Evolutionary conservation across 805 yeast genomes (phyloP), one percentile per base, ranked within the genome.

Genomic region (Candida parachauliodes): DNA sequence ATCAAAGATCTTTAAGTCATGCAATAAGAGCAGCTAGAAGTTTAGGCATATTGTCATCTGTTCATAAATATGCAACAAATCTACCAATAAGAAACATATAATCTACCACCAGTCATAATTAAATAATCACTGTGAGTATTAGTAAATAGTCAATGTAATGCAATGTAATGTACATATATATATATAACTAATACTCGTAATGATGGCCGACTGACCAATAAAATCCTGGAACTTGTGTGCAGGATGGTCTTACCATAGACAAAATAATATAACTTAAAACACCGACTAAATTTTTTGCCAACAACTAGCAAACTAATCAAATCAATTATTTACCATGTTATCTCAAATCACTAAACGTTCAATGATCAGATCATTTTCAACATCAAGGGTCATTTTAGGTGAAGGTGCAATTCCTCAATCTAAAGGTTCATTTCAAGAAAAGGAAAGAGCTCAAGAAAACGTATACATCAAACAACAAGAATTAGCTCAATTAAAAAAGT

Each of bases 361-460:
- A 31, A 20, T 62, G 28, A 43, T 52, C 43, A 60, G 68, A 57
- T 43, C 57, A 30, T 50, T 63, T 45, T 57, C 65, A 22, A 49
- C 53, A 28, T 28, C 62, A 37, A 56, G 61, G 51, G 46, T 44
- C 25, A 57, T 57, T 26, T 40, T 51, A 14, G 36, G 44, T 32
- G 55, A 56, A 42, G 58, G 59, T 37, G 49, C 59, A 34, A 43
- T 43, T 36, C 45, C 47, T 27, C 36, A 42, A 24, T 49, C 51
- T 12, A 50, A 49, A 35, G 67, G 65, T 46, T 49, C 63, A 8
- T 57, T 62, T 52, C 50, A 75, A 75, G 87, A 88, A 62, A 88
- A 95, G 62, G 98, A 93, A 74, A 83, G 77, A 68, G 96, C 96
- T 46, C 81, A 81, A 59, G 98, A 91, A 72, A 88, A 83, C 60